Base-by-base conservation (phyloP, 2,329 filamentous ascomycete species). In the Diaporthe sp. region DNA sequence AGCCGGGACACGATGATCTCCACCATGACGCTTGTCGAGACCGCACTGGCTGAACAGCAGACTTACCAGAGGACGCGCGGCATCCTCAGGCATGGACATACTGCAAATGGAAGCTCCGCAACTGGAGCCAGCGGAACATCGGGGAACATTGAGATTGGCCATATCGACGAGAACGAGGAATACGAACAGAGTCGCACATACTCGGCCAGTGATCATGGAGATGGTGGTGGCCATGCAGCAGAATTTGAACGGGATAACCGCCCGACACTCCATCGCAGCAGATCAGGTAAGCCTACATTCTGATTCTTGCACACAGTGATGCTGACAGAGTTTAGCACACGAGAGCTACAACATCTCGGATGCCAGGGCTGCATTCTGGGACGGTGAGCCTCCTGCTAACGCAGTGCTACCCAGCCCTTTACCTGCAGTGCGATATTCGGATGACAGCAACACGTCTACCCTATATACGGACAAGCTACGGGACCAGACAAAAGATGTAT, bases 41-140 rank as follows among this genome's bases (percentile, higher is more conserved):
- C 28, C 17, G 67, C 73, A 17, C 37, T 75, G 73, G 73, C 73
- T 20, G 67, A 75, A 58, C 53, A 71, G n/a, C 60, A 55, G 28
- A 58, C 72, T 28, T 55, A 47, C 42, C 37, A 47, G 39, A 37
- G 58, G 65, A 34, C n/a, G 37, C 51, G 13, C 49, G 49, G 55
- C 28, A 28, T 42, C 5, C 51, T 37, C 13, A 51, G 53, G 4
- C 17, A 13, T 53, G 72, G 61, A 1, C 42, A 57, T 42, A 17
- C 63, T 25, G 37, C n/a, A 39, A 70, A 34, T 17, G 68, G 28
- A 15, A 39, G 60, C 39, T 70, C 63, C 37, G 63, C 49, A 13
- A 42, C 63, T 17, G 63, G 51, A 1, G 63, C 47, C 53, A 71
- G 72, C 20, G 63, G 72, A 12, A 44, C 28, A 39, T 74, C 72